A percentile compares a stretch with the other conserved stretches of the same genome.
phyloP scores from a whole-genome alignment of 257 asterid species.

The Solanum rostratum region DNA sequence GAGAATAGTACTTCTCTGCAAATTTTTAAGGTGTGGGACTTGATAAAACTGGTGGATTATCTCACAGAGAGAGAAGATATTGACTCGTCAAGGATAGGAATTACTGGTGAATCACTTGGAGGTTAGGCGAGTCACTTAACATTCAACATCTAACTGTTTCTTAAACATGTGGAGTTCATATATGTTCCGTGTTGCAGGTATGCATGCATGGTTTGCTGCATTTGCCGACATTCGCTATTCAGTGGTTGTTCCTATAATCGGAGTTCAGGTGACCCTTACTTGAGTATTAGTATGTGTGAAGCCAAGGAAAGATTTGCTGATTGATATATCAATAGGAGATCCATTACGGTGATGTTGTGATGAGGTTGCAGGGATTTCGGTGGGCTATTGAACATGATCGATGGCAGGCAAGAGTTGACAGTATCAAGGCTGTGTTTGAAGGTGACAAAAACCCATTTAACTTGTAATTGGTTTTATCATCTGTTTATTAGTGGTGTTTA shows the following conservation, averaged over 20 bases:
- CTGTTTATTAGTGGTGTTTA: not conserved
- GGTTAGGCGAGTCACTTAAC: slow-evolving; percentile 35
- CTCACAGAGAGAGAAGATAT: slow-evolving; percentile 37
- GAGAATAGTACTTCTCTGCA: not conserved
- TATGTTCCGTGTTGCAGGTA: slow-evolving; percentile 38
- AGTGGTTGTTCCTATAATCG: slow-evolving; percentile 80
- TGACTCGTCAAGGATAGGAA: slow-evolving; percentile 69
- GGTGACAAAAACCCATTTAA: slow-evolving; percentile 21
- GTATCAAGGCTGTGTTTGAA: slow-evolving; percentile 79
- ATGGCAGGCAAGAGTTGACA: slow-evolving; percentile 87
- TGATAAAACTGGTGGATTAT: slow-evolving; percentile 35
- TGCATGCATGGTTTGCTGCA: slow-evolving; percentile 97
- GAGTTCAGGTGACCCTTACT: slow-evolving; percentile 61
- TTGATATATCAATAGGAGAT: not conserved
- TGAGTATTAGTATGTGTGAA: not conserved
- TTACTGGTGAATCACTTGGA: slow-evolving; percentile 99
- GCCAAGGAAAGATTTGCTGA: not conserved
- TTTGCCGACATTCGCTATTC: slow-evolving; percentile 72
- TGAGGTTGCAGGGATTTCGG: slow-evolving; percentile 52
- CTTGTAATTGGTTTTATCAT: not conserved
- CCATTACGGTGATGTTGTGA: not conserved
- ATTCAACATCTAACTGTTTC: not conserved
- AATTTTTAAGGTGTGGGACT: slow-evolving; percentile 69
- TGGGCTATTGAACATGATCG: slow-evolving; percentile 87
- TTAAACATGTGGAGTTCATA: not conserved